Conservation (phyloP, 352 stramenopile genomes). For the Ophiocytium majus region DNA sequence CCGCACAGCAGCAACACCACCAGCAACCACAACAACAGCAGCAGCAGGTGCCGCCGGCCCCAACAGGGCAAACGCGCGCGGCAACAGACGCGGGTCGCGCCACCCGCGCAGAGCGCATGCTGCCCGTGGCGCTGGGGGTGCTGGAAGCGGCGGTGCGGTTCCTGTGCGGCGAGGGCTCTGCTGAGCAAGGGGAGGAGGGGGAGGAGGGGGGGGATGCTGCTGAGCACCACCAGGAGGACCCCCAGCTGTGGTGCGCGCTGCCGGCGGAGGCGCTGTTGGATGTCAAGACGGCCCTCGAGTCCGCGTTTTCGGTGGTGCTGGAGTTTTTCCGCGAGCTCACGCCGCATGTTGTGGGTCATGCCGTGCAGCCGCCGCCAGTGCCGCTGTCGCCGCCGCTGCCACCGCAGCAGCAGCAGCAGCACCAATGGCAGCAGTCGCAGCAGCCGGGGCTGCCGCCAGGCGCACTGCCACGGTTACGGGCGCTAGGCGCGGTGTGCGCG, state of each 20-base stretch:
- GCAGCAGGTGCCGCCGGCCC: neutral
- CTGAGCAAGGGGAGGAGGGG: neutral
- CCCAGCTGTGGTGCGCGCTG: slow-evolving; percentile 31
- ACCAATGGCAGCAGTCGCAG: too few species aligned
- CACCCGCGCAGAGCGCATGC: slow-evolving; percentile 40
- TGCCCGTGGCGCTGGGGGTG: slow-evolving; percentile 47
- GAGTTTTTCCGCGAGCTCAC: slow-evolving; percentile 50
- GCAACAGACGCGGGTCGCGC: slow-evolving; percentile 26
- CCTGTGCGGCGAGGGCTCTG: slow-evolving; percentile 28
- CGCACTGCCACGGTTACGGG: slow-evolving; percentile 28
- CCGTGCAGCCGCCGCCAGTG: neutral
- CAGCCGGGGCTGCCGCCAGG: neutral
- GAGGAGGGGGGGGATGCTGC: neutral
- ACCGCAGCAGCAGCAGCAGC: too few species aligned
- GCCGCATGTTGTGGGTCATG: too few species aligned
- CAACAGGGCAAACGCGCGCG: neutral
- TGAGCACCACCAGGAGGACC: neutral
- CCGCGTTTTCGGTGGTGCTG: slow-evolving; percentile 38
- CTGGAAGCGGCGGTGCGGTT: slow-evolving; percentile 53
- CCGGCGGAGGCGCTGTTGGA: slow-evolving; percentile 44
- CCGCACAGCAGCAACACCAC: neutral
- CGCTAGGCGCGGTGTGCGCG: slow-evolving; percentile 32
- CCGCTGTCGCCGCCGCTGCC: slow-evolving; percentile 13
- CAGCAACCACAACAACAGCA: neutral
- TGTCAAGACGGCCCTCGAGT: slow-evolving; percentile 38